These are phyloP conservation scores for Amborella trichopoda DNA, from an alignment of 164 flowering plant genomes.

Conservation along the genomic window DNA sequence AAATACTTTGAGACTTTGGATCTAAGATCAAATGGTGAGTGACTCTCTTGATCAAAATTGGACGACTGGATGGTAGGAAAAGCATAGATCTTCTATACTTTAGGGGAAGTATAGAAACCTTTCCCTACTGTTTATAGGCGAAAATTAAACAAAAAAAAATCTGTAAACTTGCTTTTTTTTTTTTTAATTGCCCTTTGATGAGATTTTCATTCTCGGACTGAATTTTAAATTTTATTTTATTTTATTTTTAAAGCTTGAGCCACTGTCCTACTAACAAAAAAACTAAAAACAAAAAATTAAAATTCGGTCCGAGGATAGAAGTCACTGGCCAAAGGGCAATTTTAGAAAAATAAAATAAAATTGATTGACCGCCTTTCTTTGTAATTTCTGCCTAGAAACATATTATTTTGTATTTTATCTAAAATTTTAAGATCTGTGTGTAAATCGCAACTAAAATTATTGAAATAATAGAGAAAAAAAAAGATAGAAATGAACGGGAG, in stretches of 20 bases:
- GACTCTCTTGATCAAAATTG: neutral
- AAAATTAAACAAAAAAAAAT: neutral
- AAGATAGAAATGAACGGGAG: neutral
- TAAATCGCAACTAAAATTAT: neutral
- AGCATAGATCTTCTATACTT: neutral
- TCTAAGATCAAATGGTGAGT: neutral
- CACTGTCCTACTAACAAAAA: no score
- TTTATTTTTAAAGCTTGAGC: neutral
- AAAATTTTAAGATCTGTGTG: neutral
- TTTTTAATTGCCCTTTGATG: neutral
- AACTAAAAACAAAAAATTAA: no score
- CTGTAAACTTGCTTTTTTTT: neutral
- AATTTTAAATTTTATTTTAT: neutral
- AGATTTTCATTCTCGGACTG: neutral
- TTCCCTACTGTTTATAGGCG: neutral
- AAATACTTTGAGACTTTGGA: no score
- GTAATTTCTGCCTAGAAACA: neutral
- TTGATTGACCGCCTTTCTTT: neutral
- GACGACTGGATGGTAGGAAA: neutral
- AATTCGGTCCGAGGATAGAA: neutral
- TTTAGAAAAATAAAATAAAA: neutral
- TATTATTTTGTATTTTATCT: neutral
- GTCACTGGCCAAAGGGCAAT: neutral
- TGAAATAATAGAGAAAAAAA: neutral
- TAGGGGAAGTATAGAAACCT: neutral